These are phyloP conservation scores for Colletotrichum sp. DNA, from an alignment of 2,329 filamentous ascomycete genomes.

Conservation along the genomic window DNA sequence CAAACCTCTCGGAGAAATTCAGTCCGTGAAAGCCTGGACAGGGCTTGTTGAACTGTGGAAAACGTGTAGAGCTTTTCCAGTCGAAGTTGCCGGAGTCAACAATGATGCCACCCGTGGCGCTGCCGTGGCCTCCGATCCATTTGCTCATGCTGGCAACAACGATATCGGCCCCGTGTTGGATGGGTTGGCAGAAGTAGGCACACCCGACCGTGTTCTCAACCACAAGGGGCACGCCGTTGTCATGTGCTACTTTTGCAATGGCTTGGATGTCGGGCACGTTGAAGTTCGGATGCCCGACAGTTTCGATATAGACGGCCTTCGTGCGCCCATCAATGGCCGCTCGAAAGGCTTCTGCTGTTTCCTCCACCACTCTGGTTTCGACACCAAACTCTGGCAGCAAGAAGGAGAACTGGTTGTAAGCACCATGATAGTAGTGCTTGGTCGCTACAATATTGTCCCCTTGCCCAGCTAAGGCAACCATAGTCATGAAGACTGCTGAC, in stretches of 20 bases:
- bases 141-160: slow-evolving; percentile 76
- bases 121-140: slow-evolving; percentile 77
- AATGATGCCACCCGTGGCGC: slow-evolving; percentile 72
- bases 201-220: slow-evolving; percentile 61
- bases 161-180: slow-evolving; percentile 73
- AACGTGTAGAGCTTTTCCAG: background rate
- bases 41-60: background rate
- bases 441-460: background rate
- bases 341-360: background rate
- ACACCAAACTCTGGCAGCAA: background rate
- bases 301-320: background rate
- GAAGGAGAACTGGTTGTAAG: background rate
- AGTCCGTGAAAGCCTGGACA: background rate
- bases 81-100: slow-evolving; percentile 56
- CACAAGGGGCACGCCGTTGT: background rate
- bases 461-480: background rate
- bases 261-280: background rate
- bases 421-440: background rate
- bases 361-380: background rate
- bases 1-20: background rate
- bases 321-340: background rate
- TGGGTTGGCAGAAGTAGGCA: slow-evolving; percentile 69
- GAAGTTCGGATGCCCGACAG: background rate
- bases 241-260: background rate
- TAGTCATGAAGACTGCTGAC: background rate